Evolutionary conservation across 2,329 filamentous ascomycete genomes (phyloP).

Genomic region (Trichoderma atroviride): DNA sequence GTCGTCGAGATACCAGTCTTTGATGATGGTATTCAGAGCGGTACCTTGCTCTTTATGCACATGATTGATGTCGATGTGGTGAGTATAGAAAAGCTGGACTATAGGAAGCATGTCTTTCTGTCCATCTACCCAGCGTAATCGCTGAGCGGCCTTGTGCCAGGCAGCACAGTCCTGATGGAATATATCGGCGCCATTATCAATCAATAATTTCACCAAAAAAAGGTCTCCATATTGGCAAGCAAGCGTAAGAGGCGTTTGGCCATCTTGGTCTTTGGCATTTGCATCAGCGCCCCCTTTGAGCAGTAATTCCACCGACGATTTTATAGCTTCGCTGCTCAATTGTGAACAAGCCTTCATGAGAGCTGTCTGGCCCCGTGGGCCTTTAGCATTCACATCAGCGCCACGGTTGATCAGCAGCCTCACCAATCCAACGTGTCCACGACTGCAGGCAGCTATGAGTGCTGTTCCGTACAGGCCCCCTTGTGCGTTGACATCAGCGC

Average conservation of each 20-base stretch:
- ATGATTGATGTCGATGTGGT: not conserved
- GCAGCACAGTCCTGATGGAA: not conserved
- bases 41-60: not conserved
- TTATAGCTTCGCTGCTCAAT: too few relatives aligned
- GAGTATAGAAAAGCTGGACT: not conserved
- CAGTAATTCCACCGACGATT: not conserved
- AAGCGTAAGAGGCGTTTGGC: not conserved
- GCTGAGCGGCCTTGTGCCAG: not conserved
- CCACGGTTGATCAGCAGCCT: not conserved
- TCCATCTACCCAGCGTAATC: not conserved
- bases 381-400: not conserved
- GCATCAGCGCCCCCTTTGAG: not conserved
- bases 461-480: not conserved
- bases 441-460: not conserved
- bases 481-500: not conserved
- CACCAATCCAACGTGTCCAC: not conserved
- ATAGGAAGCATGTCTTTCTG: not conserved
- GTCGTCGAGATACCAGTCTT: not conserved
- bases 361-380: too few relatives aligned
- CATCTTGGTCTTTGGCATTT: not conserved
- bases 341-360: too few relatives aligned
- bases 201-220: not conserved
- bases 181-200: constrained; percentile 9
- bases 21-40: not conserved
- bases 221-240: too few relatives aligned